Evolutionary conservation across 2,329 filamentous ascomycete species (phyloP).

Genomic region (Calonectria honghensis): DNA sequence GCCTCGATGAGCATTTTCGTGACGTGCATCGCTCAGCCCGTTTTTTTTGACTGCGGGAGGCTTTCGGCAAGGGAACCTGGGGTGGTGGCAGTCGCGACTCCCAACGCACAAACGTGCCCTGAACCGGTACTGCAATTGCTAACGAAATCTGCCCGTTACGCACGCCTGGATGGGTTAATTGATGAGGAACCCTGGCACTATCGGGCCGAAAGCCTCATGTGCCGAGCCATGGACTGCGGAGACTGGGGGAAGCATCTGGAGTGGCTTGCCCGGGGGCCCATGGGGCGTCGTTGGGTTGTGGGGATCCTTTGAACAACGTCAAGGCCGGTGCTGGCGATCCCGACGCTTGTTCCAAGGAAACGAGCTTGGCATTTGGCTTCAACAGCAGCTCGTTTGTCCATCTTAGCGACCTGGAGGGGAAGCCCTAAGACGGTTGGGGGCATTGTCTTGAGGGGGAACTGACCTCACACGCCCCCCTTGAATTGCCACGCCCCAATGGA

Average conservation of each 20-base stretch:
- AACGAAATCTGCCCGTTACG: background rate
- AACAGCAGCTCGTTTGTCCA: conserved; percentile 21
- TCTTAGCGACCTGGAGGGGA: conserved; percentile 4
- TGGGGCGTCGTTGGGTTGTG: conserved; percentile 25
- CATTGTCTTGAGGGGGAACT: conserved; percentile 13
- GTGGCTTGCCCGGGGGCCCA: conserved; percentile 29
- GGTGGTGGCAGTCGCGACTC: background rate
- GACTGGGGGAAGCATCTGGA: conserved; percentile 16
- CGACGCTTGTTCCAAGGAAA: conserved; percentile 23
- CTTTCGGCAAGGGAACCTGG: conserved; percentile 17
- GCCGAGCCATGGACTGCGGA: conserved; percentile 44
- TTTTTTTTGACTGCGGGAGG: conserved; percentile 19
- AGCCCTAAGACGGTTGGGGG: conserved; percentile 7
- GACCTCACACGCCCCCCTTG: background rate
- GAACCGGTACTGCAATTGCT: conserved; percentile 24
- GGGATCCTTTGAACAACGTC: conserved; percentile 26
- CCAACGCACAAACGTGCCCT: background rate
- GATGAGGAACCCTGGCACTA: conserved; percentile 33
- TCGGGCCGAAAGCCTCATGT: conserved; percentile 46
- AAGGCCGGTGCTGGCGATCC: conserved; percentile 23
- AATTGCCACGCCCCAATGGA: background rate
- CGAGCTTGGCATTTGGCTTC: conserved; percentile 10
- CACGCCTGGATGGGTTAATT: conserved; percentile 34
- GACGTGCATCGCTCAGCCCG: conserved; percentile 27
- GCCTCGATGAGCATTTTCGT: background rate